Base-by-base conservation (phyloP, 2,329 filamentous ascomycete species). In the Fusarium burgessii region DNA sequence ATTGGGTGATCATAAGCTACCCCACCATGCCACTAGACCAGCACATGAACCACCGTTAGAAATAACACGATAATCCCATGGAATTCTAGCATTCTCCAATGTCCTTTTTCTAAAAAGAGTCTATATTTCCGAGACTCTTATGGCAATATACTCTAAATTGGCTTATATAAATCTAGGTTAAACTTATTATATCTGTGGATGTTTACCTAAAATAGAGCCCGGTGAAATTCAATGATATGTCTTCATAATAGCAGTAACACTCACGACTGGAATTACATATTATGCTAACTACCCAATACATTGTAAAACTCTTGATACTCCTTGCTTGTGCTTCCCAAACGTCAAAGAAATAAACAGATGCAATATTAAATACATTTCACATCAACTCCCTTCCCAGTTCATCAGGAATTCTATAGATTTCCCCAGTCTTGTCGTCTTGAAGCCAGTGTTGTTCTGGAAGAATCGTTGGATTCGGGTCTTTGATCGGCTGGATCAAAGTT, bases 391-490 rank as follows among this genome's bases (percentile, higher is more conserved):
- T 60, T 18, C 72, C 72, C 27, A 74, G 14, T 20, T 67, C 72
- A 27, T 67, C 62, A 12, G 71, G 71, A 10, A 78, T 75, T 42
- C 70, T 75, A 50, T 77, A 76, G n/a, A 75, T 64, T 55, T 78
- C 73, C 18, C 76, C 77, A 25, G 74, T 77, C 38, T 73, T 65
- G 6, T 65, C 51, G 14, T 75, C 63, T 23, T 70, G 60, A 14
- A 74, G 56, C 68, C 73, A 75, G 35, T 75, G 73, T 36, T 71
- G 61, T 18, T 62, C 64, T 23, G 73, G 73, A n/a, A 74, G 55
- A 8, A 75, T 42, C 11, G 63, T 71, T 7, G 73, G 73, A 15
- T 66, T 57, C 3, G 74, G 70, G 10, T 77, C 74, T 20, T 64
- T 59, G 10, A 77, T 74, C 6, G 75, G 75, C n/a, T 77, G 75